Evolutionary conservation across 805 yeast genomes (phyloP), one percentile per base, ranked within the genome.

Genomic region (Schizosaccharomyces japonicus): DNA sequence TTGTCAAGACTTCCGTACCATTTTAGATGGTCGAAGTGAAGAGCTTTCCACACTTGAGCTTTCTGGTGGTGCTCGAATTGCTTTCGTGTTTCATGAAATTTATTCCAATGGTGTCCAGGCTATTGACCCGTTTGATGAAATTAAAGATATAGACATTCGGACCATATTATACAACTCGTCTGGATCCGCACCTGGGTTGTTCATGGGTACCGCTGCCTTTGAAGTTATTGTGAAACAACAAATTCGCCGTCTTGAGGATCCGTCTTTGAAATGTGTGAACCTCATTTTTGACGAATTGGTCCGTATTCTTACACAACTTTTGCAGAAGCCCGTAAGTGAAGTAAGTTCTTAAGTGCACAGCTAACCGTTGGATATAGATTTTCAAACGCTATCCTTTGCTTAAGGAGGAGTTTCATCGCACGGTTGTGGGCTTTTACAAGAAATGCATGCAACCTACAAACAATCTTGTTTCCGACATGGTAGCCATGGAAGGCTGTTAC

Each of bases 11-110:
- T 90, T 84, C 64, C 78, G 75, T 51, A 87, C 90, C 13, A 81
- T 87, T 39, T 67, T 90, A 55, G 90, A 81, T 57, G 98, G 98
- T 65, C 87, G 82, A 61, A 78, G 90, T 25, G 80, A 75, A 61
- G 98, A 90, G 58, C 68, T 90, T 53, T 75, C 92, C 6, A 75
- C 85, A 7, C 73, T 78, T 57, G 98, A 90, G 65, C 72, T 90
- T 55, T 80, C 94, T 54, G 98, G 98, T 60, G 98, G 94, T 64
- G 98, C 98, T 0, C 80, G 98, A 70, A 80, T 87, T 52, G 78
- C 93, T 28, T 90, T 84, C 67, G 96, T 87, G 17, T 90, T 87
- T 68, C 96, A 87, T 62, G 96, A 87, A 66, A 80, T 90, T 50
- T 87, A 76, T 68, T 78, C 87, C 59, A 85, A 82, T 61, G 96